A percentile compares a stretch with the other conserved stretches of the same genome.
phyloP scores from a whole-genome alignment of 73 alveolate species.

The Tetrahymena thermophila region DNA sequence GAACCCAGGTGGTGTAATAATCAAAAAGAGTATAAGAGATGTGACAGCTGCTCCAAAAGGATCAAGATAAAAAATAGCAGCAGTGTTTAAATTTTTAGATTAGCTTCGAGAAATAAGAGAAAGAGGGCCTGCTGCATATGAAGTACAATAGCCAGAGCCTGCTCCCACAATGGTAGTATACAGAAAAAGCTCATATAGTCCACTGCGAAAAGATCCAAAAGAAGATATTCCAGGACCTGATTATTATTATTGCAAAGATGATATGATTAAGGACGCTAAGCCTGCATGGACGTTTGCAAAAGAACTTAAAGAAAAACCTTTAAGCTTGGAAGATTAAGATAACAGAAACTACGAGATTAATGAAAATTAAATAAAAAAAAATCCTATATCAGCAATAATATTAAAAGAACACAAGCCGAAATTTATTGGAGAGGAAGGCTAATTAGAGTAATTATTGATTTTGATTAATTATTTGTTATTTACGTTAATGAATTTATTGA shows the following conservation, averaged over 20 bases:
- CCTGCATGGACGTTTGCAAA: conserved; percentile 13
- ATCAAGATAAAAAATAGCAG: conserved; percentile 23
- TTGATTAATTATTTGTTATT: not conserved
- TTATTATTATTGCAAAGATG: conserved; percentile 43
- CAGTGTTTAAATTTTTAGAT: conserved; percentile 7
- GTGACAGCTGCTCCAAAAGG: conserved; percentile 29
- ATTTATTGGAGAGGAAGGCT: not conserved
- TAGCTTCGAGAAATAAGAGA: conserved; percentile 12
- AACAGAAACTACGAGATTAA: not conserved
- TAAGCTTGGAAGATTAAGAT: conserved; percentile 28
- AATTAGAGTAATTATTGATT: not conserved
- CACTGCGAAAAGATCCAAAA: conserved; percentile 25
- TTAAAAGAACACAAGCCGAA: not conserved
- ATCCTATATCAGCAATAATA: not conserved
- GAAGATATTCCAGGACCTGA: conserved; percentile 40
- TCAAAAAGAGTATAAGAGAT: not conserved
- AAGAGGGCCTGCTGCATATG: conserved; percentile 36
- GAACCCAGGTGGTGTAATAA: not conserved
- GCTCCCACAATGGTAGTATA: conserved; percentile 40
- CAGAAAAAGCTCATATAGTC: conserved; percentile 9
- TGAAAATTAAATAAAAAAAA: not conserved
- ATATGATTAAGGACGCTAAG: conserved; percentile 11
- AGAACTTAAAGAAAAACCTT: conserved; percentile 9
- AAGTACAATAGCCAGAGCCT: not conserved
- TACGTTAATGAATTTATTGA: no score